A percentile compares a stretch with the other conserved stretches of the same genome.
phyloP scores from a whole-genome alignment of 306 rosid genomes.

The Fragaria nilgerrensis region DNA sequence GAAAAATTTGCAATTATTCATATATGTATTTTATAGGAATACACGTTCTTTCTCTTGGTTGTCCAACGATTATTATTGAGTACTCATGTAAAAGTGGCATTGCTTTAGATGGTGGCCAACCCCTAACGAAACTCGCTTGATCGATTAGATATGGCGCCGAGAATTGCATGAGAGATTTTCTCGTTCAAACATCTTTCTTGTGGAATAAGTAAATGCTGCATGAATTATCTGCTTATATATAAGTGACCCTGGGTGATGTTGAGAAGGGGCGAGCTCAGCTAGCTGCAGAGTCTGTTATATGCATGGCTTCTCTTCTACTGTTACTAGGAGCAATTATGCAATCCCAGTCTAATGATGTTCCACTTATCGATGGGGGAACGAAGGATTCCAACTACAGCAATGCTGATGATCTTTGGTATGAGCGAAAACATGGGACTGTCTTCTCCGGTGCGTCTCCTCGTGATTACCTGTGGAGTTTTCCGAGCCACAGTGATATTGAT shows the following conservation, averaged over 20 bases:
- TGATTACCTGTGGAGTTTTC: slow-evolving; percentile 4
- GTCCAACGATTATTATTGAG: slow-evolving; percentile 7
- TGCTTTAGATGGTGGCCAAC: not conserved
- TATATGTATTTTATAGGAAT: too few species aligned
- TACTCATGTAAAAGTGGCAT: not conserved
- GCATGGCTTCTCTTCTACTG: slow-evolving; percentile 11
- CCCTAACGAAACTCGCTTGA: not conserved
- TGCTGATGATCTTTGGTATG: not conserved
- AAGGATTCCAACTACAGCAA: not conserved
- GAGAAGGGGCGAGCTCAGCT: not conserved
- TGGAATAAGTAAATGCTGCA: not conserved
- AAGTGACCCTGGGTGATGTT: not conserved
- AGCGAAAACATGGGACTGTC: not conserved
- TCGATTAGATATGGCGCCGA: not conserved
- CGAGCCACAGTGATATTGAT: not conserved
- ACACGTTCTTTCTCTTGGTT: not conserved
- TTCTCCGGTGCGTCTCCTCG: not conserved
- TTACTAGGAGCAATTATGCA: not conserved
- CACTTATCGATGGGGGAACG: not conserved
- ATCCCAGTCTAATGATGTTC: not conserved
- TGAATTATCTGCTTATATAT: not conserved
- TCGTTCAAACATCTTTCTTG: not conserved
- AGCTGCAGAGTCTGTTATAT: too few species aligned
- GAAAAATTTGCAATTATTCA: too few species aligned
- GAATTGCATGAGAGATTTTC: not conserved